These are phyloP conservation scores for Staphylotrichum tortipilum DNA, from an alignment of 495 filamentous ascomycete genomes.

Conservation along the genomic window DNA sequence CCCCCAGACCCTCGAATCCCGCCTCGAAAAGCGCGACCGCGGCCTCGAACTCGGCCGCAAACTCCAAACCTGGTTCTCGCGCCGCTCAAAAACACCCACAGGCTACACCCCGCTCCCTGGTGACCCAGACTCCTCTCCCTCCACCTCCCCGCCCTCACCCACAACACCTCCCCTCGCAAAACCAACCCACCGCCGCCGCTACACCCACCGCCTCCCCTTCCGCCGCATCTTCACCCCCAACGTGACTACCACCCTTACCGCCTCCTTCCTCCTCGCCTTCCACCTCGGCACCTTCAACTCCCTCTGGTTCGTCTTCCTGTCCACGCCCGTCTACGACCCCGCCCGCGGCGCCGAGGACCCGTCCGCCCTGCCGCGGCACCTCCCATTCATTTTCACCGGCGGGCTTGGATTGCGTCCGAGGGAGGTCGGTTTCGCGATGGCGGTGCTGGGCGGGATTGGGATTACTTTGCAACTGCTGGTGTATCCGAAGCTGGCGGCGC, in stretches of 20 bases:
- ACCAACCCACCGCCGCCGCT: slow-evolving; percentile 18
- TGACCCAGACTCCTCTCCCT: background rate
- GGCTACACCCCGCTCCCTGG: slow-evolving; percentile 12
- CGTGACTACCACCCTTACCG: slow-evolving; percentile 53
- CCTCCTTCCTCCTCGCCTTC: slow-evolving; percentile 63
- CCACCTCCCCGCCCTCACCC: slow-evolving; percentile 6
- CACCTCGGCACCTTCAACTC: slow-evolving; percentile 79
- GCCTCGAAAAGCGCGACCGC: slow-evolving; percentile 39
- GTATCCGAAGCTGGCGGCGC: slow-evolving; percentile 60
- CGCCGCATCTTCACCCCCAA: slow-evolving; percentile 72
- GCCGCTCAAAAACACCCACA: background rate
- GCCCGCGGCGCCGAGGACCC: slow-evolving; percentile 21
- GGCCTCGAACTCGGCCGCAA: slow-evolving; percentile 35
- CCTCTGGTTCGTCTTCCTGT: slow-evolving; percentile 78
- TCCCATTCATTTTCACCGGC: slow-evolving; percentile 72
- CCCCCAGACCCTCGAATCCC: slow-evolving; percentile 43
- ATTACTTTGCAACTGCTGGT: slow-evolving; percentile 69
- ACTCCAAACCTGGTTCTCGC: slow-evolving; percentile 16
- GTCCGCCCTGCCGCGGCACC: slow-evolving; percentile 31
- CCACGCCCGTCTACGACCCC: slow-evolving; percentile 61
- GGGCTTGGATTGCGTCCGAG: slow-evolving; percentile 69
- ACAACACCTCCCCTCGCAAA: slow-evolving; percentile 1
- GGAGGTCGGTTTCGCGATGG: slow-evolving; percentile 67
- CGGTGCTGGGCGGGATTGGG: slow-evolving; percentile 68
- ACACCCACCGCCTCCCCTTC: slow-evolving; percentile 50